Evolutionary conservation across 2,329 filamentous ascomycete species (phyloP).

Genomic region (Fusarium pseudocircinatum): DNA sequence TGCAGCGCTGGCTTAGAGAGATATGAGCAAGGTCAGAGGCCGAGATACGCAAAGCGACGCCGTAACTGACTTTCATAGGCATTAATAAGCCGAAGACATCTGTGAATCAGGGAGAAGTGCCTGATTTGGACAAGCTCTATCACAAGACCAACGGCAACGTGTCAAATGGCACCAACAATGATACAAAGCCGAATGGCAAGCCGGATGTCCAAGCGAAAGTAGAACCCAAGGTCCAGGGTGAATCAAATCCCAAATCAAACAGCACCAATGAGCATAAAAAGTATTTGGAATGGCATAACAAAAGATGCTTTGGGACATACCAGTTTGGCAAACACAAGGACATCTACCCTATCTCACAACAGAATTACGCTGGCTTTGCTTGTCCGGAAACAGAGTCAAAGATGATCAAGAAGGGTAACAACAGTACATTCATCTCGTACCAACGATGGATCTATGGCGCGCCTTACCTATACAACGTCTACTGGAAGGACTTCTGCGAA

Average conservation of each 20-base stretch:
- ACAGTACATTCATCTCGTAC: neutral
- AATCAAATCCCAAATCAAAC: neutral
- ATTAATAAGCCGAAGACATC: rapidly evolving
- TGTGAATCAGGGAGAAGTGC: neutral
- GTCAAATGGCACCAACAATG: neutral
- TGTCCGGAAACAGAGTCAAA: neutral
- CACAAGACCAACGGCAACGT: neutral
- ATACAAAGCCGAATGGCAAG: rapidly evolving
- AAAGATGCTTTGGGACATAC: neutral
- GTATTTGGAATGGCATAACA: neutral
- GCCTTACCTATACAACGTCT: neutral
- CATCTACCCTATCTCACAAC: neutral
- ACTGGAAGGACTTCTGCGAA: neutral
- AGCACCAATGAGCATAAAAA: neutral
- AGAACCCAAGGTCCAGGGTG: neutral
- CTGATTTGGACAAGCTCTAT: neutral
- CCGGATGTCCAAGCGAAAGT: too few relatives aligned
- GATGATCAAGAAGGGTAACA: neutral
- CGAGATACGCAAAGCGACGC: neutral
- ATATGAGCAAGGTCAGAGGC: neutral
- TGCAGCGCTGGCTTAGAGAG: neutral
- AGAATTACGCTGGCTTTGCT: neutral
- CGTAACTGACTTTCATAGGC: neutral
- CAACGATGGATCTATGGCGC: neutral
- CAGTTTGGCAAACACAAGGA: neutral